phyloP scores from a whole-genome alignment of 129 eudicot species.

The Flaveria linearis region DNA sequence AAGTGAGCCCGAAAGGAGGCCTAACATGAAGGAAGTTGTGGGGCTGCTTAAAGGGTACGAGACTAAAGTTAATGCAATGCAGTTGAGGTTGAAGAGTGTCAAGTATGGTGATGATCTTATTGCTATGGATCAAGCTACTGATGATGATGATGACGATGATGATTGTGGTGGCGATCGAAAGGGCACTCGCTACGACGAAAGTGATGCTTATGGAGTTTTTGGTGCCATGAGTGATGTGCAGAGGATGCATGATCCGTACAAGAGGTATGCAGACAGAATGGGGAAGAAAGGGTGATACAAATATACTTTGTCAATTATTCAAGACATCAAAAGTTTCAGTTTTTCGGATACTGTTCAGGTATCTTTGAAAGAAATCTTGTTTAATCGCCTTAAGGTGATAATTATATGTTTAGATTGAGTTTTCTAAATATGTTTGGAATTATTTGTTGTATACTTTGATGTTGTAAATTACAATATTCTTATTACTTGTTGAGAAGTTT shows the following conservation, averaged over 20 bases:
- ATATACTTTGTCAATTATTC: constrained; percentile 2
- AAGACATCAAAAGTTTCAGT: background rate
- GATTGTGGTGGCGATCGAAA: constrained; percentile 13
- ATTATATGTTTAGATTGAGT: constrained; percentile 17
- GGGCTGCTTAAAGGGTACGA: constrained; percentile 58
- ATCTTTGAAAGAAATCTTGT: background rate
- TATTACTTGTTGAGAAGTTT: background rate
- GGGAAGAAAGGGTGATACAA: constrained; percentile 40
- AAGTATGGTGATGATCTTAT: constrained; percentile 73
- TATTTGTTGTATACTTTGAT: constrained; percentile 28
- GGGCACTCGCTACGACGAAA: constrained; percentile 47
- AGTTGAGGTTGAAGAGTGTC: constrained; percentile 53
- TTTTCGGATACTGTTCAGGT: background rate
- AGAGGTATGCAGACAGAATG: constrained; percentile 46
- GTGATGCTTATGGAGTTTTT: constrained; percentile 78
- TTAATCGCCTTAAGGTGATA: constrained; percentile 6
- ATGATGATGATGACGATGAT: constrained; percentile 39
- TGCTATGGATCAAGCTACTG: constrained; percentile 66
- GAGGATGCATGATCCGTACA: constrained; percentile 60
- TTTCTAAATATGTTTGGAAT: constrained; percentile 22
- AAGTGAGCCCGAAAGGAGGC: constrained; percentile 74
- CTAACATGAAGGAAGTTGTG: constrained; percentile 83
- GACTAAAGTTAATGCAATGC: constrained; percentile 38
- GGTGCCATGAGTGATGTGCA: constrained; percentile 57
- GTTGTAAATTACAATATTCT: constrained; percentile 31